A percentile compares a stretch with the other conserved stretches of the same genome.
Conservation (phyloP, 495 filamentous ascomycete genomes). For the Baudoinia panamericana region DNA sequence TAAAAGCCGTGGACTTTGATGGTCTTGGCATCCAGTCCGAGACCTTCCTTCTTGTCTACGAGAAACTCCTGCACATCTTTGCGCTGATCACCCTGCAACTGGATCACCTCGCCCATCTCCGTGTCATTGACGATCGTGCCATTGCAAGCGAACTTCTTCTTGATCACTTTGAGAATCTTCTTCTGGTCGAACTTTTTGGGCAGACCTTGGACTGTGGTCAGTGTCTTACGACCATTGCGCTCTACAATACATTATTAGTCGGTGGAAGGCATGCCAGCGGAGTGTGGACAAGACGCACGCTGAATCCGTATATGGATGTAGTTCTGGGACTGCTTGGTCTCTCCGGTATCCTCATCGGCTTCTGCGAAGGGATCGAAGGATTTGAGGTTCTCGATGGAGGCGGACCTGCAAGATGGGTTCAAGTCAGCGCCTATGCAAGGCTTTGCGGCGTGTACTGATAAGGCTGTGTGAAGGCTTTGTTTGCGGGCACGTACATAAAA, state of each 20-base stretch:
- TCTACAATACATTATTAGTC: too few species aligned
- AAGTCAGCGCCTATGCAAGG: conserved; percentile 2
- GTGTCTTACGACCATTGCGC: conserved; percentile 99
- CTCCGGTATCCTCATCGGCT: conserved; percentile 95
- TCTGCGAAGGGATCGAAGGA: conserved; percentile 99
- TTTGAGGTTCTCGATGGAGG: conserved; percentile 92
- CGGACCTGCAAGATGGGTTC: conserved; percentile 1
- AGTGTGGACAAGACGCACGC: conserved; percentile 42
- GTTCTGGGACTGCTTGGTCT: conserved; percentile 85
- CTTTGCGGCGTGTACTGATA: too few species aligned
- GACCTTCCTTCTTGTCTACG: conserved; percentile 82
- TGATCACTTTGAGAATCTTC: conserved; percentile 99
- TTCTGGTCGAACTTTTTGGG: conserved; percentile 98
- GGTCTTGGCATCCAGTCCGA: conserved; percentile 85
- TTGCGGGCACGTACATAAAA: conserved; percentile 5
- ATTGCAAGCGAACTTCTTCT: conserved; percentile 99
- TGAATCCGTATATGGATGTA: conserved; percentile 99
- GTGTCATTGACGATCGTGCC: conserved; percentile 95
- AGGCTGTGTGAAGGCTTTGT: not conserved
- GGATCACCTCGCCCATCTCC: conserved; percentile 99
- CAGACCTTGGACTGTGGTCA: conserved; percentile 97
- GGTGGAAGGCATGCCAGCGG: too few species aligned
- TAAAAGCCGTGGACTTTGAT: conserved; percentile 92
- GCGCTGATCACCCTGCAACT: conserved; percentile 97
- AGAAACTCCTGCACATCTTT: conserved; percentile 97